Base-by-base conservation (phyloP, 2,329 filamentous ascomycete genomes). In the Talaromyces atroroseus region DNA sequence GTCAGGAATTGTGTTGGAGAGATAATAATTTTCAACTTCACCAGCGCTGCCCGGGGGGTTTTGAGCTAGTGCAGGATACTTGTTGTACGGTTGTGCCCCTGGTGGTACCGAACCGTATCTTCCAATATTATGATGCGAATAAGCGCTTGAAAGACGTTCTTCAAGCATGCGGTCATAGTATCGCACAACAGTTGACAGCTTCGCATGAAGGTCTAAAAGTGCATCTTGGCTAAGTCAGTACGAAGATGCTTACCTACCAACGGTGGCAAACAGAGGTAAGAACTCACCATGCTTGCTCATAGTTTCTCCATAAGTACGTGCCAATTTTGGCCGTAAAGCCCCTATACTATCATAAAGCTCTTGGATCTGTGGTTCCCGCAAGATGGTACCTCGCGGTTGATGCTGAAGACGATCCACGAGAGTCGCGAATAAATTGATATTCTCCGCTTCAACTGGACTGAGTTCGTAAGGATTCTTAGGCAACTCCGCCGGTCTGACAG, bases 161-260 rank as follows among this genome's bases (percentile, higher is more conserved):
- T 99, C 94, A 16, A 99, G 81, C 94, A 99, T 97, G 42, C 91
- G 86, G 71, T 99, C 94, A 68, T 99, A 99, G 69, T 97, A 97
- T 34, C 94, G 85, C 5, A 99, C 94, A 24, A 97, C 94, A 0
- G 92, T 96, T 0, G 92, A 94, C 23, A 99, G 79, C 70, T 99
- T 99, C 18, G 91, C 89, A 69, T 99, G 94, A 0, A 99, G 79
- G 70, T 99, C 94, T 23, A 97, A 82, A 10, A 99, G 80, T 0
- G 92, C 94, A 70, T 99, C 92, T 94, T 60, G 18, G 18, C 7
- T 18, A 23, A 44, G 40, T 44, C 40, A 44, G 40, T 44, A 44
- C 18, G 40, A 14, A 21, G 6, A 21, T 26, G 45, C 71, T 58
- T 72, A 21, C 38, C 50, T 16, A 32, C 21, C 36, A 32, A 24